These are phyloP conservation scores for Cymodocea nodosa DNA, from an alignment of 116 monocot genomes.

Conservation along the genomic window DNA sequence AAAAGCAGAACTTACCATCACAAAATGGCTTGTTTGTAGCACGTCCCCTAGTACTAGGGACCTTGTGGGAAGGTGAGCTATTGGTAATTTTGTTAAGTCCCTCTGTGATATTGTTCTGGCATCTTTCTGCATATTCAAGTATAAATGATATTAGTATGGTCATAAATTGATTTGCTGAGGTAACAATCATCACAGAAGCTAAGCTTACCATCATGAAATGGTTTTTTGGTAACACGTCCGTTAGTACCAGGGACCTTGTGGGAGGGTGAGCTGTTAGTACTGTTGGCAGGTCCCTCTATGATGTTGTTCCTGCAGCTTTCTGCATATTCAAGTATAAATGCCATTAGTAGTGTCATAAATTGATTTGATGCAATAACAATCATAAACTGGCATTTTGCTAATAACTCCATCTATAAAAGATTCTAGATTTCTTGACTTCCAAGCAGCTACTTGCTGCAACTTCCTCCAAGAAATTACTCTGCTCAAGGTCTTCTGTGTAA, in stretches of 20 bases:
- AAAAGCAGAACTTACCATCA: too few species aligned
- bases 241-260: not conserved
- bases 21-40: too few species aligned
- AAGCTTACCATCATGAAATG: constrained; percentile 7
- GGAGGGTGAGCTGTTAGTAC: not conserved
- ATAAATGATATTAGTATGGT: not conserved
- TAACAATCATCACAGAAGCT: not conserved
- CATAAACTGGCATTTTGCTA: not conserved
- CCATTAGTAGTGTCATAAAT: not conserved
- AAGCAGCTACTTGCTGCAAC: constrained; percentile 2
- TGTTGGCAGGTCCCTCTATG: not conserved
- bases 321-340: constrained; percentile 1
- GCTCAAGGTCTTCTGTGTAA: not conserved
- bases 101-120: not conserved
- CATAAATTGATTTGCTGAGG: not conserved
- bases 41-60: too few species aligned
- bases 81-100: not conserved
- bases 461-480: not conserved
- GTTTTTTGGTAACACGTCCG: not conserved
- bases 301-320: not conserved
- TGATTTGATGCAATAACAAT: not conserved
- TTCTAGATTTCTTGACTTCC: not conserved
- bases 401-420: not conserved
- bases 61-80: too few species aligned
- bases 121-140: not conserved